phyloP scores from a whole-genome alignment of 192 early-diverging fungal genomes.

The Linnemannia schmuckeri region DNA sequence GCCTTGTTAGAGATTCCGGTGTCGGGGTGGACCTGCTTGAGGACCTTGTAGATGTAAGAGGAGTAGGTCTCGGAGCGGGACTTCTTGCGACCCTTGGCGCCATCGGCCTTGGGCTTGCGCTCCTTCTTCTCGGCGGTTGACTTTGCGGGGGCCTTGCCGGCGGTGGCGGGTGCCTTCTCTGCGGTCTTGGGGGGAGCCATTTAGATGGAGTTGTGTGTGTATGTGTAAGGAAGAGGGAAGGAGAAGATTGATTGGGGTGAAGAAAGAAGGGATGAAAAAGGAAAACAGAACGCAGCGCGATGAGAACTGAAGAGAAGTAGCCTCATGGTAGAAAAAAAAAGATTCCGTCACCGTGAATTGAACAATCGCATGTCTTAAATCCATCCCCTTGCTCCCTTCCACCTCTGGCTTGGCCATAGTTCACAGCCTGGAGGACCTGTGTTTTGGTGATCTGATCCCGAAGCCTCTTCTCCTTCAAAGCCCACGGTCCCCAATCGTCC shows the following conservation, averaged over 20 bases:
- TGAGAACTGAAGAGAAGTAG: neutral
- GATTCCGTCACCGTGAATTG: neutral
- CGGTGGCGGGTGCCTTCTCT: conserved; percentile 62
- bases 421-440: neutral
- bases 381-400: neutral
- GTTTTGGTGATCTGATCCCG: conserved; percentile 32
- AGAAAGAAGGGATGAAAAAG: neutral
- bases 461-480: neutral
- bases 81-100: conserved; percentile 74
- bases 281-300: neutral
- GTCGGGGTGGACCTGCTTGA: conserved; percentile 98
- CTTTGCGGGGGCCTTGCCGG: conserved; percentile 78
- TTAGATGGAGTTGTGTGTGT: conserved; percentile 6
- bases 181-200: conserved; percentile 57
- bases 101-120: conserved; percentile 63
- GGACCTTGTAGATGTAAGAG: conserved; percentile 97
- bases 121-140: conserved; percentile 72
- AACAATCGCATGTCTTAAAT: neutral
- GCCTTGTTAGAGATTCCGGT: conserved; percentile 98
- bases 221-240: neutral
- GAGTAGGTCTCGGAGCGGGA: conserved; percentile 91
- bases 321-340: neutral
- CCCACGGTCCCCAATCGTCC: neutral
- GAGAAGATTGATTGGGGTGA: neutral
- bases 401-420: neutral